phyloP scores from a whole-genome alignment of 345 rosid species.

The Bruguiera parviflora region DNA sequence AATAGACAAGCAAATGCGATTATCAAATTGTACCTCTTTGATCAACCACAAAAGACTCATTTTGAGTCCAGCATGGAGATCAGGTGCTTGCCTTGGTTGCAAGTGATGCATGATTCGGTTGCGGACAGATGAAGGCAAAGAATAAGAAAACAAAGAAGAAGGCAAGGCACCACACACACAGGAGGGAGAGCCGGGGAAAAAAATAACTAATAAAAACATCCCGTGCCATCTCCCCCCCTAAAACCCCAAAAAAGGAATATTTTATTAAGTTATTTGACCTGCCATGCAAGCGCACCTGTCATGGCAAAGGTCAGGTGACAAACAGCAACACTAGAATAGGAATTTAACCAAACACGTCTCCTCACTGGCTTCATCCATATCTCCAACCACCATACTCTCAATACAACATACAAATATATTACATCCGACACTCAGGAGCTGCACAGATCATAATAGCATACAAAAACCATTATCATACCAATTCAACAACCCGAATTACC shows the following conservation, averaged over 20 bases:
- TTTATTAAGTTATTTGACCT: slow-evolving; percentile 31
- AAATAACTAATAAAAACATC: slow-evolving; percentile 1
- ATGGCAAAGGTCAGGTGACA: slow-evolving; percentile 31
- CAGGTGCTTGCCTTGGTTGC: not conserved
- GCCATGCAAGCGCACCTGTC: slow-evolving; percentile 42
- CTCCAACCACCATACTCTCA: not conserved
- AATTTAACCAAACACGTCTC: not conserved
- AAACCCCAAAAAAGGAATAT: slow-evolving; percentile 4
- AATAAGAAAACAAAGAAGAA: no score
- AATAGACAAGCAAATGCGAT: no score
- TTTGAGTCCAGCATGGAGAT: not conserved
- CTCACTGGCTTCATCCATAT: not conserved
- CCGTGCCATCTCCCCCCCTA: slow-evolving; percentile 43
- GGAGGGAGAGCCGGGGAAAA: slow-evolving; percentile 43
- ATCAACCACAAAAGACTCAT: no score
- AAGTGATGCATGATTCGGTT: not conserved
- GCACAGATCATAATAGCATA: no score
- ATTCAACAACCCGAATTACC: no score
- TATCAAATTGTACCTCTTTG: not conserved
- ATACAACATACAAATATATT: no score
- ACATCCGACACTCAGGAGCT: no score
- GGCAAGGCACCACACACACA: not conserved
- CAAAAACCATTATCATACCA: no score
- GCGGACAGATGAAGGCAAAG: not conserved
- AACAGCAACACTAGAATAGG: not conserved